Conservation (phyloP, 2,329 filamentous ascomycete species). For the Fusarium denticulatum region DNA sequence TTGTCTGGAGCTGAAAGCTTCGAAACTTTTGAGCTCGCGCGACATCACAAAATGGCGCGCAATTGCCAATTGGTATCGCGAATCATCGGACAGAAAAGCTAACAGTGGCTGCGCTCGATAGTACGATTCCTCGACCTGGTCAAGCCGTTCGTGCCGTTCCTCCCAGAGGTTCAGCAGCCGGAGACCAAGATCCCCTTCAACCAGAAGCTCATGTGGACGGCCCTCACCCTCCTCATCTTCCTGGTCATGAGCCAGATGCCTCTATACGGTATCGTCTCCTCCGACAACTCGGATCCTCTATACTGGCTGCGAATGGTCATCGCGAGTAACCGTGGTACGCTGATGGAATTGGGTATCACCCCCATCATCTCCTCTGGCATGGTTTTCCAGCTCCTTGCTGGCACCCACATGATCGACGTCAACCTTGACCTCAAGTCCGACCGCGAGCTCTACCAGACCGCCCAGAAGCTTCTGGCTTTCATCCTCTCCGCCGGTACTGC, state of each 20-base stretch:
- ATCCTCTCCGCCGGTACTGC: conserved; percentile 97
- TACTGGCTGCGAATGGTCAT: conserved; percentile 99
- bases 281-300: conserved; percentile 95
- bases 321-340: conserved; percentile 95
- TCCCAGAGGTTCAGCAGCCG: conserved; percentile 97
- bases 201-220: conserved; percentile 97
- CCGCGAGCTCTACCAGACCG: conserved; percentile 99
- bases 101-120: conserved; percentile 52
- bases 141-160: conserved; percentile 99
- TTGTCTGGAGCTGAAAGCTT: conserved; percentile 31
- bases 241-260: conserved; percentile 99
- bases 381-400: conserved; percentile 99
- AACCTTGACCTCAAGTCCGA: conserved; percentile 99
- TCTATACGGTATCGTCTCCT: conserved; percentile 98
- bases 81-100: conserved; percentile 37
- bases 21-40: conserved; percentile 26
- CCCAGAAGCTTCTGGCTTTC: conserved; percentile 98
- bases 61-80: conserved; percentile 38
- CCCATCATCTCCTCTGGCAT: conserved; percentile 99
- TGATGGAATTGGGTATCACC: conserved; percentile 97
- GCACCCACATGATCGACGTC: conserved; percentile 99
- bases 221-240: conserved; percentile 96
- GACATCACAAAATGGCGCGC: conserved; percentile 33
- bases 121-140: conserved; percentile 99
- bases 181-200: conserved; percentile 99